Base-by-base conservation (phyloP, 306 rosid species). In the Senna siamea region DNA sequence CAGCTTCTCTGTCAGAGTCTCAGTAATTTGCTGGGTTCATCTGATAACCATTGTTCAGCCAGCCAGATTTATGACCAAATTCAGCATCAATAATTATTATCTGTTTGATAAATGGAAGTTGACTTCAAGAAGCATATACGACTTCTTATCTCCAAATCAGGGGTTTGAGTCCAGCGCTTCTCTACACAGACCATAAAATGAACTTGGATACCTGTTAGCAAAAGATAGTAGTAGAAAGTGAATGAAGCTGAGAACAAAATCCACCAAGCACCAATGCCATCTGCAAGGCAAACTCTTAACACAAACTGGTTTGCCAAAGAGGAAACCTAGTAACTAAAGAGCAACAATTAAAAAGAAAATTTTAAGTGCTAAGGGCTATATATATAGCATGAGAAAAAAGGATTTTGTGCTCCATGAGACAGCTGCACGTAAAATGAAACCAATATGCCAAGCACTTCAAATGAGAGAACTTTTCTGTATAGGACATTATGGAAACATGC, bases 101-200 rank as follows among this genome's bases (percentile, higher is more conserved):
- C 9, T 9, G 10, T 38, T 55, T 18, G 10, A 73, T 22, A 58
- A n/a, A 68, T 53, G 18, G 61, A 5, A 37, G 14, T 40, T 20
- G 50, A 64, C 61, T 55, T 70, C 50, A 66, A 58, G 32, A 59
- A 74, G 26, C 23, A 79, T 87, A 67, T 86, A 89, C 98, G 30
- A 89, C 58, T 90, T 90, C 62, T 90, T 90, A 85, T 93, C 98
- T 23, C 98, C 98, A 37, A 90, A 93, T 44, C 90, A 93, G 28
- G 98, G 97, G 30, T 26, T 93, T 37, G 98, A 93, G 78, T 93
- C n/a, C n/a, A n/a, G n/a, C n/a, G n/a, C n/a, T n/a, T n/a, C 98
- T 72, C 97, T 87, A 76, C 87, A 90, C 66, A 96, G 97, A 62
- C 98, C 93, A 63, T 93, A 93, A 78, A 89, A 93, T 62, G 97